Conservation (phyloP, 768 basidiomycete species). For the Rhodosporidiobolus odoratus region DNA sequence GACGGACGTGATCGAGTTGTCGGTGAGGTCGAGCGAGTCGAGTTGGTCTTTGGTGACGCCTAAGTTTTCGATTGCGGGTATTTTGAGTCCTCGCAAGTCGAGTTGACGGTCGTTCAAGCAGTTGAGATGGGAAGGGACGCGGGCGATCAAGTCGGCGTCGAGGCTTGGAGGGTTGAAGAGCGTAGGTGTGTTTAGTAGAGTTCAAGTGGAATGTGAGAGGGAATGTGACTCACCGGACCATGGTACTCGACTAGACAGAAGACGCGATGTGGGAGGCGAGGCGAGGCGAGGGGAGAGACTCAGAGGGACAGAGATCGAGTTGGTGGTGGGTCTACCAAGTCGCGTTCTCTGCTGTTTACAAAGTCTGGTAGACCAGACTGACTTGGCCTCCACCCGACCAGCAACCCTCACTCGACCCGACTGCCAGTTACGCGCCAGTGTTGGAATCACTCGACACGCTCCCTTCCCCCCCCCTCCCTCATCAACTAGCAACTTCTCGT, state of each 20-base stretch:
- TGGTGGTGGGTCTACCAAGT: too few relatives aligned
- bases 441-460: too few relatives aligned
- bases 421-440: too few relatives aligned
- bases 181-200: slow-evolving; percentile 52
- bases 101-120: slow-evolving; percentile 83
- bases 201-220: not conserved
- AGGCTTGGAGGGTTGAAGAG: slow-evolving; percentile 55
- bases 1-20: slow-evolving; percentile 75
- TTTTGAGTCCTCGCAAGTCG: slow-evolving; percentile 88
- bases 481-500: too few relatives aligned
- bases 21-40: slow-evolving; percentile 88
- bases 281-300: not conserved
- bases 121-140: slow-evolving; percentile 68
- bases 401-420: too few relatives aligned
- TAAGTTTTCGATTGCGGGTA: slow-evolving; percentile 91
- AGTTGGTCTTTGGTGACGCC: slow-evolving; percentile 88
- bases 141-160: slow-evolving; percentile 85
- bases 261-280: not conserved
- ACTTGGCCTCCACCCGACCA: too few relatives aligned
- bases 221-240: slow-evolving; percentile 1
- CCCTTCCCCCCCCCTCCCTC: too few relatives aligned
- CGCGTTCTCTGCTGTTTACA: too few relatives aligned
- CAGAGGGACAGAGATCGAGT: not conserved
- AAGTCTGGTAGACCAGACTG: too few relatives aligned
- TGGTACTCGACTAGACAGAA: not conserved